Evolutionary conservation across 73 alveolate genomes (phyloP), one percentile per base, ranked within the genome.

Genomic region (Blepharisma japonicum): DNA sequence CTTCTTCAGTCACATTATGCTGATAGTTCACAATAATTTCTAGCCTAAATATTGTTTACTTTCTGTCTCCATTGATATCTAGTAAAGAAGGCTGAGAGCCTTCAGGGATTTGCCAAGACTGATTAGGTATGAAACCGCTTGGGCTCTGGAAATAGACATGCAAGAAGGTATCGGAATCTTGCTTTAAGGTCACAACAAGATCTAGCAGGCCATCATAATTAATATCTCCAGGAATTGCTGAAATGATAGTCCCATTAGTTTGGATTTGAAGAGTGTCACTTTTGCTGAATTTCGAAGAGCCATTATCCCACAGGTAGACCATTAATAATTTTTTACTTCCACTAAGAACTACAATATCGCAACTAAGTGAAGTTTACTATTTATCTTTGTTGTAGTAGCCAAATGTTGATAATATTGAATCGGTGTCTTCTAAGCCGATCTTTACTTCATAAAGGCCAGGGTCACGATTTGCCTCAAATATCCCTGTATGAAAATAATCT

Each of bases 311-410:
- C 4, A 61, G 39, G 47, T 20, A 61, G 46, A 61, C 74, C 2
- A 20, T n/a, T 14, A 61, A 39, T 9, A 48, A 1, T 20, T 25
- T 14, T 61, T 25, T 61, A 14, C 23, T 39, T 9, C 47, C 47
- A 9, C 23, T 39, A 14, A 61, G 23, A 14, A 25, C 18, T 1
- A 61, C 18, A 8, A 61, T 61, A 25, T 61, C 74, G 46, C 74
- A 61, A 25, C 74, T 61, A 25, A 25, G 11, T 61, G 23, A 4
- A 25, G 23, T 20, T 61, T 61, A 61, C 74, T 61, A 61, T 61
- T 61, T 61, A 48, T 61, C 74, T 39, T 61, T 61, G 4, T 61
- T 61, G 74, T 14, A 61, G 74, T 61, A 61, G 49, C 74, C 74
- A 5, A 61, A 61, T 20, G 74, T 39, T 18, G 74, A 61, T 18